Percentiles rank a stretch among this genome's conserved stretches.
Evolutionary conservation across 2,329 filamentous ascomycete species (phyloP).

Genomic region (Magnaporthiopsis rhizophila): DNA sequence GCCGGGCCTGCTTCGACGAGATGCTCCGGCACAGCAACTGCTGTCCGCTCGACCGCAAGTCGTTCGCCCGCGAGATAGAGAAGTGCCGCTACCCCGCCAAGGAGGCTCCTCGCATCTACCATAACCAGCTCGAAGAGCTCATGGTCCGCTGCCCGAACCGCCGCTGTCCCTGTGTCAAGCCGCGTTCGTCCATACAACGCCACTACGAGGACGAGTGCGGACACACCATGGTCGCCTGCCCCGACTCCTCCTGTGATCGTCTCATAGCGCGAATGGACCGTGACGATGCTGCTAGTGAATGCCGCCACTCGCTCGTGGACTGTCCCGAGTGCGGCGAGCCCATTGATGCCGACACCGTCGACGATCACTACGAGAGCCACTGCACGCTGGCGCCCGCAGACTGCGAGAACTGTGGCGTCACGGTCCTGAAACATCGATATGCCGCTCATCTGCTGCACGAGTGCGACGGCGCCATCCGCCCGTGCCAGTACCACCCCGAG

Average conservation of each 20-base stretch:
- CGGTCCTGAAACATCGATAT: conserved; percentile 36
- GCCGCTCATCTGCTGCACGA: conserved; percentile 37
- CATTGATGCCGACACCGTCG: conserved; percentile 39
- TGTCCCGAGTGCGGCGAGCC: conserved; percentile 47
- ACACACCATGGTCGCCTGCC: conserved; percentile 48
- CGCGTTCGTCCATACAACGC: conserved; percentile 45
- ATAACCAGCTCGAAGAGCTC: conserved; percentile 53
- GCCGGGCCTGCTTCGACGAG: conserved; percentile 45
- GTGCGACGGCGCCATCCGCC: conserved; percentile 31
- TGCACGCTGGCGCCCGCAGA: conserved; percentile 39
- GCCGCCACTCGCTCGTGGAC: conserved; percentile 42
- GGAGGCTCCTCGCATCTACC: conserved; percentile 37
- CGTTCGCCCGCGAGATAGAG: conserved; percentile 20
- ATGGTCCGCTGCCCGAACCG: conserved; percentile 51
- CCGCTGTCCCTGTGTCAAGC: conserved; percentile 42
- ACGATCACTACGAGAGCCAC: conserved; percentile 31
- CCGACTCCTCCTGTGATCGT: conserved; percentile 42
- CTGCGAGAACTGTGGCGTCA: conserved; percentile 41
- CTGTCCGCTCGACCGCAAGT: conserved; percentile 53
- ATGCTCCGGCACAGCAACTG: conserved; percentile 32
- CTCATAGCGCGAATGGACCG: conserved; percentile 42
- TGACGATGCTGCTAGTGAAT: conserved; percentile 36
- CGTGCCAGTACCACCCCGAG: conserved; percentile 40
- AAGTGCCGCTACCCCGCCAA: conserved; percentile 19
- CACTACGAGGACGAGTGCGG: conserved; percentile 51